Evolutionary conservation across 78 protist species (phyloP), one percentile per base, ranked within the genome.

Genomic region (Dictyostelium capitatum): DNA sequence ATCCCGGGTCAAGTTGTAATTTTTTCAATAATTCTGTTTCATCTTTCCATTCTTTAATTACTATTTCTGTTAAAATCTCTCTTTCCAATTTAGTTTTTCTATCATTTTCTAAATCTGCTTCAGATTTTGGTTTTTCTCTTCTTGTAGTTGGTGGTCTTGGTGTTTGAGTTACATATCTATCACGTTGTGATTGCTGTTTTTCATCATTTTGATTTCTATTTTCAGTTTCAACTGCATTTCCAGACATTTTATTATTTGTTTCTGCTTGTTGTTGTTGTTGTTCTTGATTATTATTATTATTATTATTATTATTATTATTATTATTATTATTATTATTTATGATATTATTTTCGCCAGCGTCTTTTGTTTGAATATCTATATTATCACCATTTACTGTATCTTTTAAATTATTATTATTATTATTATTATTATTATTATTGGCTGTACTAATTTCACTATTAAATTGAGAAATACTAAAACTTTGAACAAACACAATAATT

Each of bases 401-500:
- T 11, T 11, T 25, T 9, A 17, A n/a, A 19, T 19, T 6, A 62
- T 62, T 23, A 23, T 62, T 62, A 10, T 23, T 23, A 62, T 62
- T 25, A 62, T 23, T 57, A 20, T 15, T 56, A 19, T 56, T 56
- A 54, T 56, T 56, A 56, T 1, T 56, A 23, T 4, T 23, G 3
- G n/a, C 72, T 64, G 23, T 64, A 30, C 6, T 28, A 3, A 62
- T 62, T 62, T 62, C 70, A 32, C 43, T 32, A 19, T 32, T 67
- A 67, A 32, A 67, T 25, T 25, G 48, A 30, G 75, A 67, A 67
- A 67, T 67, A 67, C 75, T 67, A 15, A 32, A 25, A 67, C 75
- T 67, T 67, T 67, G 75, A 15, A 67, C 75, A 67, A 67, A 67
- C 10, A 67, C 75, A 67, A 67, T 67, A 12, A 67, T 47, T 32